Evolutionary conservation across 805 yeast genomes (phyloP), one percentile per base, ranked within the genome.

Genomic region (Nakazawaea holstii): DNA sequence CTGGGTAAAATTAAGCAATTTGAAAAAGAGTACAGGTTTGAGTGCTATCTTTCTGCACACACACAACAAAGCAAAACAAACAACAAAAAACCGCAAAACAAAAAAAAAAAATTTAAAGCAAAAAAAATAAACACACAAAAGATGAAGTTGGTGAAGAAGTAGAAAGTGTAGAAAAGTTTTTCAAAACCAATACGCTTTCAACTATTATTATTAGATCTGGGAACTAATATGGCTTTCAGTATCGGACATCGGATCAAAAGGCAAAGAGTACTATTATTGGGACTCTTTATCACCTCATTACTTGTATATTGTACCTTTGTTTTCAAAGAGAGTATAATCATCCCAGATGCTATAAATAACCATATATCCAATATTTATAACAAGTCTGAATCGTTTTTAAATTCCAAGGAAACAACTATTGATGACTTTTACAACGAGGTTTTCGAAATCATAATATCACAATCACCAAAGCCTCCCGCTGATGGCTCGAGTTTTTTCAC

Each of bases 391-490:
- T 8, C 14, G 3, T 33, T 13, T 33, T 33, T 33, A 20, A 20
- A 5, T 20, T 20, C 24, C 24, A 20, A 20, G 24, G 24, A 20
- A 20, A 5, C 24, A 3, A 20, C 24, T 5, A 20, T 20, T 20
- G 24, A 20, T 20, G 17, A 14, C 6, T 35, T 35, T 17, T 36
- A 36, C n/a, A 36, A 36, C 5, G 39, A 36, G n/a, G 56, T 27
- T 29, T 33, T 43, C n/a, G 37, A 37, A 28, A 32, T 29, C 6
- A 41, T 41, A 9, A 9, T 41, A n/a, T 13, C 49, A 45, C 55
- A 43, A 24, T 60, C 55, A 15, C 59, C 59, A 37, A 60, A 50
- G 26, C 58, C 58, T 50, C 24, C 24, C 24, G 24, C 24, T 20
- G 24, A 20, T 3, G 56, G 54, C 33, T 50, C 44, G 33, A 51